Conservation (phyloP, 768 basidiomycete genomes). For the Exsudoporus frostii region DNA sequence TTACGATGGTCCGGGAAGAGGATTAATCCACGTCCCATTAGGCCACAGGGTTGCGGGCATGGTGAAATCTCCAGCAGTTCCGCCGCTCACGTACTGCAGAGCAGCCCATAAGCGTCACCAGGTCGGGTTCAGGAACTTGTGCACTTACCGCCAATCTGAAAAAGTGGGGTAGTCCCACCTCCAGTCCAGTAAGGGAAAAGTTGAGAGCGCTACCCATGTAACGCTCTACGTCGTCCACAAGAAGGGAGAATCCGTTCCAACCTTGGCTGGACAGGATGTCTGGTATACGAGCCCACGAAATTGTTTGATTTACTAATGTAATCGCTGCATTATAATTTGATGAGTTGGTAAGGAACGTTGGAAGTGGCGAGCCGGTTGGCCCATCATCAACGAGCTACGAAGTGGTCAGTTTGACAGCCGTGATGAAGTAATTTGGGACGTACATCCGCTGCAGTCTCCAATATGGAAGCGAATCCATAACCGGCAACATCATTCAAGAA, state of each 20-base stretch:
- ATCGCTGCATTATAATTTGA: slow-evolving; percentile 57
- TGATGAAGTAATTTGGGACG: slow-evolving; percentile 17
- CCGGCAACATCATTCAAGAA: slow-evolving; percentile 78
- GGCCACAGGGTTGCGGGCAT: slow-evolving; percentile 72
- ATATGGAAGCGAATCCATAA: slow-evolving; percentile 75
- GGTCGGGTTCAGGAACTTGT: not conserved
- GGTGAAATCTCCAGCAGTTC: slow-evolving; percentile 69
- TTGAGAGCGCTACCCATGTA: slow-evolving; percentile 70
- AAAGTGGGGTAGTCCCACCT: slow-evolving; percentile 64
- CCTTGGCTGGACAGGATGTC: slow-evolving; percentile 27
- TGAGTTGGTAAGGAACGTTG: slow-evolving; percentile 73
- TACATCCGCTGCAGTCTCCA: slow-evolving; percentile 73
- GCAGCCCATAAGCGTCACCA: slow-evolving; percentile 2
- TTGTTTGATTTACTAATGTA: slow-evolving; percentile 49
- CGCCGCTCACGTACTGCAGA: slow-evolving; percentile 46
- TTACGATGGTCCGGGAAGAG: slow-evolving; percentile 61
- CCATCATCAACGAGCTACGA: slow-evolving; percentile 71
- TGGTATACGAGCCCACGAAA: slow-evolving; percentile 55
- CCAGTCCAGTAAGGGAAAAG: slow-evolving; percentile 63
- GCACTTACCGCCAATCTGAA: slow-evolving; percentile 72
- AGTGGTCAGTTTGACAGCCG: not conserved
- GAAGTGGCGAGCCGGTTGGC: slow-evolving; percentile 62
- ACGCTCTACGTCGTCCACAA: slow-evolving; percentile 85
- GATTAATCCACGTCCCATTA: slow-evolving; percentile 81
- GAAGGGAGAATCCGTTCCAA: slow-evolving; percentile 76